Evolutionary conservation across 2,329 filamentous ascomycete genomes (phyloP), one percentile per base, ranked within the genome.

Genomic region (Aspergillus novofumigatus): DNA sequence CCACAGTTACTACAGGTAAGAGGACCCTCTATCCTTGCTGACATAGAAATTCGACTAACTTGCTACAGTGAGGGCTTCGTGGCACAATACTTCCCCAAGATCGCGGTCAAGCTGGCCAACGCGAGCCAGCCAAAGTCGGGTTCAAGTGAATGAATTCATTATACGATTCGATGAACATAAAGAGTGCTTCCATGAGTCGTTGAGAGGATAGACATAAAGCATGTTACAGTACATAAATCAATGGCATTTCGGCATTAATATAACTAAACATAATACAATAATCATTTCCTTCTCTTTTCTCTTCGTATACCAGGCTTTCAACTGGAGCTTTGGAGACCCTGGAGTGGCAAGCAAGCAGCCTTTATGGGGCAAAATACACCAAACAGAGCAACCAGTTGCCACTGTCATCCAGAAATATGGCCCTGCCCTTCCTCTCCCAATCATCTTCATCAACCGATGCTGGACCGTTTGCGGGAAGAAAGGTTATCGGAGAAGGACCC

Each of bases 1-100:
- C 54, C 91, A 96, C 74, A 90, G 87, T 67, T 96, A 87, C 70
- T 96, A 94, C 69, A 93, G 68, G 67, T 73, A 68, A 60, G 67
- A 17, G 49, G 49, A 32, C 47, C n/a, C 21, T 32, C 32, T n/a
- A 10, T 20, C 35, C 3, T 45, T 23, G 11, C 8, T 55, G 55
- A 26, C 41, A 55, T 44, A 21, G 8, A 10, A 53, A 28, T 3
- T 20, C 44, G 35, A 26, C 25, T 62, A 56, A 54, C 38, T 14
- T 20, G 55, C 45, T 52, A 28, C 53, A 88, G 86, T 26, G 89
- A 93, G 75, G 87, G 87, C 17, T 90, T 93, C 66, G 86, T 91
- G 53, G 84, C 89, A 59, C 83, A 90, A 67, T 93, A 92, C 73
- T 92, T 92, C 70, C 76, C 81, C 21, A 86, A 84, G 69, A 86